Base-by-base conservation (phyloP, 192 early-diverging fungal genomes). In the Dispira parvispora region DNA sequence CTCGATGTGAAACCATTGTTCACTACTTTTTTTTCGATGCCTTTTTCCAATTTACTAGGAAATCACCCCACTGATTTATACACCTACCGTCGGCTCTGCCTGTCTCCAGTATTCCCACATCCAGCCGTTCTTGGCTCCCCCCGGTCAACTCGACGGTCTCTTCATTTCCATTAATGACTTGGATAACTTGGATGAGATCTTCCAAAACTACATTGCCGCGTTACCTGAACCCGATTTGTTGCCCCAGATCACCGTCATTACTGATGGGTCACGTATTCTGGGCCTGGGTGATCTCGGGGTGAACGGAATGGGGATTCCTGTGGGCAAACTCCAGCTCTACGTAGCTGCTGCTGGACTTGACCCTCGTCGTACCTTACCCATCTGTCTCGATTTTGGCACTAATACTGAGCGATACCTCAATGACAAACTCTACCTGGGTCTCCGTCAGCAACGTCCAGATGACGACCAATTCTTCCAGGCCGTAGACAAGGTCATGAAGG, bases 281-380 rank as follows among this genome's bases (percentile, higher is more conserved):
- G 94, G 94, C 23, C 80, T 95, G 25, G 94, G 94, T 58, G 94
- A 96, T 69, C 80, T 92, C 43, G 94, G 94, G 68, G 82, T 95
- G 54, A 90, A 90, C 70, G 94, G 94, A 45, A 90, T 94, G 84
- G 90, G 91, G 52, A 98, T 98, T 65, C 88, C 90, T 18, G 86
- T 94, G 32, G 92, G 91, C 69, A 98, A 95, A 71, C 85, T 98
- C 43, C 90, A 91, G 64, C 80, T 98, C 28, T 96, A 94, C 64
- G 84, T 90, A 9, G 86, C 83, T 11, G 88, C 81, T 50, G 87
- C 81, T 18, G 92, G 92, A 46, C 81, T 98, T 55, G 82, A 92
- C 65, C 94, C 91, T 63, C 65, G 80, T 62, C 78, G 81, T 61
- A 91, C 90, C 46, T 79, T 98, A 43, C 94, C 94, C 20, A 90